Conservation (phyloP, 495 filamentous ascomycete genomes). For the Hyaloscypha variabilis region DNA sequence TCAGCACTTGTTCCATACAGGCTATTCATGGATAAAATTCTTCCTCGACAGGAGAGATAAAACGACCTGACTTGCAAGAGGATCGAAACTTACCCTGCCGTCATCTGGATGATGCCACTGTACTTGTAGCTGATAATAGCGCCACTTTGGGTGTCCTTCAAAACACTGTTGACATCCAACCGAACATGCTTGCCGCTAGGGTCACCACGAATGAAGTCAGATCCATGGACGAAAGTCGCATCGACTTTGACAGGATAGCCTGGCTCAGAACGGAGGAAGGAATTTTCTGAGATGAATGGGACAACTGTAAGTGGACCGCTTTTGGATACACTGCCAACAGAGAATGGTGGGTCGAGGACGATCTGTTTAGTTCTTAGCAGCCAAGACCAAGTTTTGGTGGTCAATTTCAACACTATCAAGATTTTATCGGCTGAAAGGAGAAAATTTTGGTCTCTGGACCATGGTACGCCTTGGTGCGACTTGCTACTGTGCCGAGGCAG, state of each 20-base stretch:
- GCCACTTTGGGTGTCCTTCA: constrained; percentile 41
- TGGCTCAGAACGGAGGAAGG: constrained; percentile 36
- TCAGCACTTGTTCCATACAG: too few relatives aligned
- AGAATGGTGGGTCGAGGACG: constrained; percentile 32
- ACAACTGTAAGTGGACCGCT: constrained; percentile 36
- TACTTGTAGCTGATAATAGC: constrained; percentile 52
- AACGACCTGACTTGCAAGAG: too few relatives aligned
- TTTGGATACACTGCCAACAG: constrained; percentile 31
- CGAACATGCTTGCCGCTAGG: constrained; percentile 49
- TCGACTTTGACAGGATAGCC: constrained; percentile 44
- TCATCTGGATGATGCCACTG: constrained; percentile 47
- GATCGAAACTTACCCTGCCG: constrained; percentile 23
- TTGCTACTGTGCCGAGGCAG: neutral
- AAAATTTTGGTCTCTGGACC: neutral
- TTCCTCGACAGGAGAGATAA: too few relatives aligned
- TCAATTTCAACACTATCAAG: too few relatives aligned
- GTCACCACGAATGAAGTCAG: constrained; percentile 31
- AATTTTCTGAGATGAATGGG: constrained; percentile 32
- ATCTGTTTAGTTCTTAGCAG: constrained; percentile 29
- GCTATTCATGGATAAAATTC: too few relatives aligned
- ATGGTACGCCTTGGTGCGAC: neutral
- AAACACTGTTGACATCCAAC: constrained; percentile 51
- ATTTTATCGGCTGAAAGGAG: neutral
- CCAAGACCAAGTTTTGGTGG: neutral
- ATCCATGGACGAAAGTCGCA: constrained; percentile 43